Base-by-base conservation (phyloP, 2,329 filamentous ascomycete genomes). In the Penicillium sp. region DNA sequence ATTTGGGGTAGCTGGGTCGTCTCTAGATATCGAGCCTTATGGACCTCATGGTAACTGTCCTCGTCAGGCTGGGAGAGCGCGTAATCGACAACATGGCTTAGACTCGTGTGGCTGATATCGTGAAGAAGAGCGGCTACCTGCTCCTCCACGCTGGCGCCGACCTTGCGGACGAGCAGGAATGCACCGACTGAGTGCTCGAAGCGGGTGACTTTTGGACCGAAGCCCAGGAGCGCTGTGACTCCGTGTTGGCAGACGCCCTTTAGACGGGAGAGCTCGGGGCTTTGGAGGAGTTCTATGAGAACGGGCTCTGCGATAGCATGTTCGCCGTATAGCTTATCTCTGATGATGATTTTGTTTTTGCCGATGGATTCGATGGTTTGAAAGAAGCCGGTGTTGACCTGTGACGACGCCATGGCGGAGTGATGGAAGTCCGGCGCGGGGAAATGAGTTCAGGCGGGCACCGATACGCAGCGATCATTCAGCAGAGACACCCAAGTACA, bases 151-250 rank as follows among this genome's bases (percentile, higher is more conserved):
- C 55, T 67, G 22, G 63, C 75, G 14, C 75, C 73, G 1, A 74
- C 75, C 42, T 63, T 69, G 49, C 75, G 76, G 28, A 78, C 75
- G 11, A 78, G 68, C 8, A 79, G 63, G 12, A 77, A 72, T 28
- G 76, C 75, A 43, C 76, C 76, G 48, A 78, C 71, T 7, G 75
- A 77, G 62, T 79, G 76, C 60, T 79, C 75, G 37, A 77, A 69
- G 17, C 76, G 74, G 11, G 75, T 78, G 20, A 78, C 69, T 14
- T 54, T 57, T 5, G 72, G 75, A 5, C 71, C 74, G 12, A 75
- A 63, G 55, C 69, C 69, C 2, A 79, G 64, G 31, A 77, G 66
- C 14, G 70, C 69, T 6, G 74, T 77, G 28, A 78, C 66, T 28
- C 76, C 75, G 54, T 77, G 71, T 60, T 78, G 76, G 59, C 68